Base-by-base conservation (phyloP, 768 basidiomycete species). In the Lepiota brunneoincarnata region DNA sequence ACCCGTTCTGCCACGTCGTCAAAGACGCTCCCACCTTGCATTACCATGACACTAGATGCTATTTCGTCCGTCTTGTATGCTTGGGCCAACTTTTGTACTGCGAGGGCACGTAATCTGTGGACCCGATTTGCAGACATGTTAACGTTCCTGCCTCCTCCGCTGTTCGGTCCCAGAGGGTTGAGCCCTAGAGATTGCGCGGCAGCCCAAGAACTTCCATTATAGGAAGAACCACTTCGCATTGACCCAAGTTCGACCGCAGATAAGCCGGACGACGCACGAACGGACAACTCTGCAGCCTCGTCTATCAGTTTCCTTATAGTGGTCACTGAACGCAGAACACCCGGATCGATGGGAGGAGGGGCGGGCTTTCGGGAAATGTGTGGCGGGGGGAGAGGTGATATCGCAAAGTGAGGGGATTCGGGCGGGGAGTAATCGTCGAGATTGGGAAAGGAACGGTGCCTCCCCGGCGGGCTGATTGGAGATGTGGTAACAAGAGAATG, bases 1-100 rank as follows among this genome's bases (percentile, higher is more conserved):
- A 95, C 92, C 12, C 86, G 79, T 64, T 92, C 90, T 0, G 93
- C 93, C n/a, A 95, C 78, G 61, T 95, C 93, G 61, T 95, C 93
- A 63, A 95, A 90, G 2, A 93, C 89, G 58, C 86, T 92, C 4
- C 93, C 91, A 35, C 91, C 91, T 65, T 95, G 93, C 93, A 95
- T 95, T 28, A 95, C 84, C 86, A 94, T 91, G 23, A 95, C 93
- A 63, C 89, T 92, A 0, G 90, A 89, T 1, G 93, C 93, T 62
- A 95, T 91, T 67, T 95, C 93, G 64, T 95, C 93, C 10, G 83
- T 78, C 65, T 85, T 84, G 63, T 95, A 95, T 4, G 93, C 93
- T 20, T 85, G 81, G 0, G 92, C 90, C 37, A 94, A 74, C 66
- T 91, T 92, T 69, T 92, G 88, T 17, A 95, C 90, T 0, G 93